Base-by-base conservation (phyloP, 768 basidiomycete species). In the Trametes cingulata region DNA sequence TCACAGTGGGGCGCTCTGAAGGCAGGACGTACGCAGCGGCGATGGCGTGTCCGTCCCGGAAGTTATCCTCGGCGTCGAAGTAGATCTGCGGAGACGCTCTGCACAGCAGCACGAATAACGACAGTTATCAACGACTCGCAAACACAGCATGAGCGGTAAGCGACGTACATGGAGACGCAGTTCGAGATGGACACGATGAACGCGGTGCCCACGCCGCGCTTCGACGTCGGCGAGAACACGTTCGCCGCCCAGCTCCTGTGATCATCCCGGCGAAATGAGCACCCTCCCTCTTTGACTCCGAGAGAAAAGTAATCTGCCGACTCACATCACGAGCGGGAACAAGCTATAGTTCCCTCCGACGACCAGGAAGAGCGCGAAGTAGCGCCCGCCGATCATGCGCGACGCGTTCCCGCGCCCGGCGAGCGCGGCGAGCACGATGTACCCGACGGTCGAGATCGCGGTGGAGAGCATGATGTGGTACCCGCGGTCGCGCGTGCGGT, bases 161-260 rank as follows among this genome's bases (percentile, higher is more conserved):
- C 27, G 12, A 67, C 80, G 57, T 52, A 83, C 82, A 83, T 84
- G 3, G 82, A 84, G 13, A 85, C 75, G 62, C 79, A 80, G 65
- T 83, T 85, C 19, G 82, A 82, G 45, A 85, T 79, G 1, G 83
- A 84, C 22, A 84, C 82, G 43, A 84, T 81, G 66, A 85, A 84
- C 3, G 82, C 82, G 0, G 83, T 84, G 4, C 83, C 83, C 51
- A 83, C 83, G 40, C 83, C 83, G 25, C 83, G 77, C 65, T 85
- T 85, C 1, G 81, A 82, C 8, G 83, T 85, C 12, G 83, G 83
- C 6, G 83, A 80, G 67, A 85, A 83, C 0, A 77, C 73, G 65
- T 84, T 84, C 6, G 82, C 80, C 15, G 82, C 83, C 83, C 83
- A 85, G 66, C 80, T 82, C 82, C 82, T 84, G 60, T 36, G 52